phyloP scores from a whole-genome alignment of 257 asterid species.

The Echites panduratus region DNA sequence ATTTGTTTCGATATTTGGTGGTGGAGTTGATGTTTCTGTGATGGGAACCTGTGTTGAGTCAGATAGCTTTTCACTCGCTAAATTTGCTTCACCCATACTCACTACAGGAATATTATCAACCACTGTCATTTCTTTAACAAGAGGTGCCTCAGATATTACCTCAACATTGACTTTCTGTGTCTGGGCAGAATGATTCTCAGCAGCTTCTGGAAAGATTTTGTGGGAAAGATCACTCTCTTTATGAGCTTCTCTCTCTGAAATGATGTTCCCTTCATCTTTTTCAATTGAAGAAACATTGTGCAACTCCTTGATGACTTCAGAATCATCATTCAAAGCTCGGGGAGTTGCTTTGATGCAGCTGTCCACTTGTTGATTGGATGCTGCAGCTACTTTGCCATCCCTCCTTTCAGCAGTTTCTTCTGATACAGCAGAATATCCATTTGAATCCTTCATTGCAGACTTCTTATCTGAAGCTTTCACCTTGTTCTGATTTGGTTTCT shows the following conservation, averaged over 20 bases:
- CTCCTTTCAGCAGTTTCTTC: constrained; percentile 21
- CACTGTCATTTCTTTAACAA: constrained; percentile 8
- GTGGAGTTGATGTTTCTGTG: constrained; percentile 45
- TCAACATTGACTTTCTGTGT: constrained; percentile 10
- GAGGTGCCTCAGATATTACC: constrained; percentile 9
- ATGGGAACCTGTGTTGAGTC: constrained; percentile 32
- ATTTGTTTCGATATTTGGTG: constrained; percentile 31
- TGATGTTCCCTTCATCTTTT: constrained; percentile 25
- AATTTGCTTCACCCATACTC: constrained; percentile 15
- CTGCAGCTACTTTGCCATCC: constrained; percentile 1
- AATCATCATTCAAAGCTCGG: constrained; percentile 15
- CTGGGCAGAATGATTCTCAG: constrained; percentile 17
- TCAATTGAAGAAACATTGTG: constrained; percentile 36
- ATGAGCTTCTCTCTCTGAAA: constrained; percentile 18
- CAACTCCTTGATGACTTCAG: constrained; percentile 32
- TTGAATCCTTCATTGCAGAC: constrained; percentile 19
- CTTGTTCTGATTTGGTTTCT: constrained; percentile 25
- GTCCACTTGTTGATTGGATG: constrained; percentile 14
- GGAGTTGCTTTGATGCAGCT: constrained; percentile 20
- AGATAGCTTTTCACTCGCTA: constrained; percentile 28
- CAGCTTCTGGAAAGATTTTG: constrained; percentile 11
- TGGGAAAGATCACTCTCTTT: constrained; percentile 16
- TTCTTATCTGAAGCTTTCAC: constrained; percentile 27
- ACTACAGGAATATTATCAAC: constrained; percentile 14
- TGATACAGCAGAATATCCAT: constrained; percentile 20